Evolutionary conservation across 2,329 filamentous ascomycete genomes (phyloP), one percentile per base, ranked within the genome.

Genomic region (Thielaviopsis populi): DNA sequence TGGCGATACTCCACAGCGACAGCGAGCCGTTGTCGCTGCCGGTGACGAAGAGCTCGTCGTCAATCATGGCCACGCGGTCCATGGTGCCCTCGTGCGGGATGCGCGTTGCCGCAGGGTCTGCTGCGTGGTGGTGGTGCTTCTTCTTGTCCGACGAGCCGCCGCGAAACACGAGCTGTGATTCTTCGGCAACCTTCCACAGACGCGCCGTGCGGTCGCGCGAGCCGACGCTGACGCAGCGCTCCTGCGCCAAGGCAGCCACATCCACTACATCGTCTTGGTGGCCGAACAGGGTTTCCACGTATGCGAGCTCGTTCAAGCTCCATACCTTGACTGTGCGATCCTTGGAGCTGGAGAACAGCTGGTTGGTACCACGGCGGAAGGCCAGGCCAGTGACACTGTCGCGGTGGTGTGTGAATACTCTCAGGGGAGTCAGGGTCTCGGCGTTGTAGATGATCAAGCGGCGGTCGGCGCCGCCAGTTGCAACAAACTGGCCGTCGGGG

Each of bases 261-360:
- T 91, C 89, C 43, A 92, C 80, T 4, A 97, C 88, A 68, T 89
- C 82, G 72, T 97, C 92, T 72, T 96, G 92, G 75, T 99, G 94
- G 54, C 94, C 94, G 71, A 96, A 97, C 0, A 99, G 79, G 0
- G 92, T 97, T 74, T 99, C 94, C 37, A 96, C 83, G 71, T 97
- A 99, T 56, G 92, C 90, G 67, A 96, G 80, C 72, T 95, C 91
- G 69, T 96, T 88, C 53, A 96, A 78, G 68, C 87, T 92, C 90
- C 92, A 99, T 40, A 95, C 87, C 74, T 97, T 97, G 72, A 99
- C 87, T 2, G 92, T 96, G 50, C 94, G 84, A 74, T 99, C 94
- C 70, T 87, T 88, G 63, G 89, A 94, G 65, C 88, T 87, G 2
- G 90, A 95, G 76, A 95, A 99, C 22, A 99, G 77, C 74, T 96